Evolutionary conservation across 805 yeast species (phyloP), one percentile per base, ranked within the genome.

Genomic region (Candida chilensis): DNA sequence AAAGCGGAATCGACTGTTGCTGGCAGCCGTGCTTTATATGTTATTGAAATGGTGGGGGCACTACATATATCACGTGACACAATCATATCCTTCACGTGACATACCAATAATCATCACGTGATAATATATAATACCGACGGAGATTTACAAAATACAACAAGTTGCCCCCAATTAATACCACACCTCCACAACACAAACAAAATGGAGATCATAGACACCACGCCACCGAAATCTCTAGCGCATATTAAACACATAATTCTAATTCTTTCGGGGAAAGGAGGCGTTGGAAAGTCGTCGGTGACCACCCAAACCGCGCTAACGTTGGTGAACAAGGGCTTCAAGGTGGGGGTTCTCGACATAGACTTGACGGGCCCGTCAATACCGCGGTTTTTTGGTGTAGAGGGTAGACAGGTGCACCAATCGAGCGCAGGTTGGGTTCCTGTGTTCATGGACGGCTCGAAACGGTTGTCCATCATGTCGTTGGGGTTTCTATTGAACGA

Each of bases 311-410:
- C 87, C 1, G 97, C 96, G 0, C 64, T 92, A n/a, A 66, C 88
- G 0, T 61, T 92, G 18, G 84, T 78, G 5, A 57, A 64, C 10
- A 61, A 70, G 47, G 94, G 92, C 2, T 74, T 51, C 45, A 78
- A 70, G 42, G 96, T 92, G n/a, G 98, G 98, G 2, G 94, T 92
- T 0, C 60, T 92, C 16, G 98, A 92, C 48, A 86, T 92, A 14
- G 98, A 92, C 59, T 61, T 92, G 26, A 92, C 98, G 0, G 98
- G 98, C 0, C 98, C 98, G 0, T 88, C 96, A 1, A 58, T 87
- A 21, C 98, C 99, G 3, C 64, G 98, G 30, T 87, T 92, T 94
- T 87, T 92, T 60, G 96, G 96, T 1, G 67, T 87, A 7, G 98
- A 92, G 48, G 54, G 56, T 5, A 65, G 67, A 27, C 85, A 87